Evolutionary conservation across 179 eudicot genomes (phyloP).

Genomic region (Sideroxylon spinosum): DNA sequence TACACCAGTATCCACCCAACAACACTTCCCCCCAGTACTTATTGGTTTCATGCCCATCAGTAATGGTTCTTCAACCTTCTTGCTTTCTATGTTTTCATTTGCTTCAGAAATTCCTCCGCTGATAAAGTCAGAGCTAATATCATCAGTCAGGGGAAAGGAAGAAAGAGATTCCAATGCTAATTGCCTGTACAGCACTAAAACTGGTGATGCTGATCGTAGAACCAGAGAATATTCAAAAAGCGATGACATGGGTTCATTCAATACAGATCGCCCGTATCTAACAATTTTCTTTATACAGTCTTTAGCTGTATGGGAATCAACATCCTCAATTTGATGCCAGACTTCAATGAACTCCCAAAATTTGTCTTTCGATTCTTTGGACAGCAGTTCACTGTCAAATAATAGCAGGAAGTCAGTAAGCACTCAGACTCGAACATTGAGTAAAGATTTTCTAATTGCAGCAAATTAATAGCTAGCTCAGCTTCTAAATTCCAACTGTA

Average conservation of each 20-base stretch:
- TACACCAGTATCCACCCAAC: slow-evolving; percentile 93
- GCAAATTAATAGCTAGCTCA: not conserved
- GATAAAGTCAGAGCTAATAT: slow-evolving; percentile 29
- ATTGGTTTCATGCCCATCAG: slow-evolving; percentile 58
- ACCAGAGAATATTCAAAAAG: slow-evolving; percentile 84
- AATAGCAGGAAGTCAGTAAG: slow-evolving; percentile 9
- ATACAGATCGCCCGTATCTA: slow-evolving; percentile 56
- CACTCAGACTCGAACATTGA: not conserved
- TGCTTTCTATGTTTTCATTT: slow-evolving; percentile 26
- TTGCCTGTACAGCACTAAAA: slow-evolving; percentile 79
- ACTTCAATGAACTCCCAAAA: slow-evolving; percentile 83
- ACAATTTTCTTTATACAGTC: slow-evolving; percentile 64
- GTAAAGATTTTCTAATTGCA: not conserved
- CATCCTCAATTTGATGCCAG: slow-evolving; percentile 53
- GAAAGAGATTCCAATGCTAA: slow-evolving; percentile 94
- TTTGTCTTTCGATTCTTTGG: slow-evolving; percentile 79
- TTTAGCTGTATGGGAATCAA: slow-evolving; percentile 56
- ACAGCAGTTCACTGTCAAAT: slow-evolving; percentile 69
- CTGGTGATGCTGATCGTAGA: slow-evolving; percentile 90
- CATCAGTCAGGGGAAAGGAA: slow-evolving; percentile 74
- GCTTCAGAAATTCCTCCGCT: slow-evolving; percentile 34
- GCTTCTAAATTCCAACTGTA: slow-evolving; percentile 10
- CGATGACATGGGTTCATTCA: slow-evolving; percentile 63
- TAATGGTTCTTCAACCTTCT: slow-evolving; percentile 47
- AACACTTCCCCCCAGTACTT: slow-evolving; percentile 76